These are phyloP conservation scores for Boechera stricta DNA, from an alignment of 345 rosid species.

Conservation along the genomic window DNA sequence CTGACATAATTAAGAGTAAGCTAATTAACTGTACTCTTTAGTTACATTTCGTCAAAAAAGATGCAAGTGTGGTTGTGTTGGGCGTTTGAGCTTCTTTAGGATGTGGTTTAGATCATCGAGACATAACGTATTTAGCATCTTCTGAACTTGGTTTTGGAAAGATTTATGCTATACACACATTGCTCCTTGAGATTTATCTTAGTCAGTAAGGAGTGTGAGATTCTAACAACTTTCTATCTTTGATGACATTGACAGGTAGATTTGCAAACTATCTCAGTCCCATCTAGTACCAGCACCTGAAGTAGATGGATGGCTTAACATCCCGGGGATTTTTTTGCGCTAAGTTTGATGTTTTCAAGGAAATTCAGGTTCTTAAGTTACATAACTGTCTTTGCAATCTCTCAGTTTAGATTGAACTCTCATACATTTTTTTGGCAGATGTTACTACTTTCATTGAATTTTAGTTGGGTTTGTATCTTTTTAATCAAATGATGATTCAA, in stretches of 20 bases:
- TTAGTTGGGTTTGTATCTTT: conserved; percentile 23
- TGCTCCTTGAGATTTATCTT: too few relatives aligned
- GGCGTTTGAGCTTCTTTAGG: neutral
- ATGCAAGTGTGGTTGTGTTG: neutral
- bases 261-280: conserved; percentile 86
- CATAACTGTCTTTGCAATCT: conserved; percentile 19
- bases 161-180: neutral
- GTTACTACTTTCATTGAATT: conserved; percentile 1
- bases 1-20: too few relatives aligned
- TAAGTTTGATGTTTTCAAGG: conserved; percentile 21
- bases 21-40: neutral
- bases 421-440: conserved; percentile 16
- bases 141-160: neutral
- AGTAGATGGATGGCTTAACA: conserved; percentile 22
- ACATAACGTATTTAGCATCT: neutral
- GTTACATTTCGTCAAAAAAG: neutral
- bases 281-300: conserved; percentile 52
- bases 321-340: neutral
- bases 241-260: conserved; percentile 58
- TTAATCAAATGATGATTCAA: conserved; percentile 26
- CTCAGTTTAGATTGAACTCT: conserved; percentile 9
- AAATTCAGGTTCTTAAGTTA: conserved; percentile 37
- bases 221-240: conserved; percentile 13
- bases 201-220: neutral
- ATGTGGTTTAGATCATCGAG: conserved; percentile 4